These are phyloP conservation scores for Kluyveromyces sp. DNA, from an alignment of 1,139 yeast species.

Conservation along the genomic window DNA sequence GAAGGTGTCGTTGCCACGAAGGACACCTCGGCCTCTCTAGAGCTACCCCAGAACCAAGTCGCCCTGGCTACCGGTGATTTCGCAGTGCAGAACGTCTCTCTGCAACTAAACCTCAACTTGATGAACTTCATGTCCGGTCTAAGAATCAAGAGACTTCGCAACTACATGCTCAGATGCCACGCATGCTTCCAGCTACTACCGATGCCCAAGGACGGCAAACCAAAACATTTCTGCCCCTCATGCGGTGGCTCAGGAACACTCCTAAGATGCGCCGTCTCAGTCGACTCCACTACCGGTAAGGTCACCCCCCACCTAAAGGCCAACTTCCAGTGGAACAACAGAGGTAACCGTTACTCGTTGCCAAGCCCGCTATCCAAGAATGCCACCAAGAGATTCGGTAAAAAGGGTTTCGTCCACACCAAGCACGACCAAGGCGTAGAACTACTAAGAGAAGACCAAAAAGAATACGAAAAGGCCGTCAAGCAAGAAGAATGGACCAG, in stretches of 20 bases:
- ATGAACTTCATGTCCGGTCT: conserved; percentile 82
- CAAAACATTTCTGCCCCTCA: conserved; percentile 87
- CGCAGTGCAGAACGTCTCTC: conserved; percentile 91
- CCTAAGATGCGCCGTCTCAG: conserved; percentile 82
- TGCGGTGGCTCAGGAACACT: conserved; percentile 88
- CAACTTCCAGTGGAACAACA: conserved; percentile 87
- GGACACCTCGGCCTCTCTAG: conserved; percentile 19
- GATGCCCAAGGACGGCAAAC: conserved; percentile 64
- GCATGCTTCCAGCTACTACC: conserved; percentile 87
- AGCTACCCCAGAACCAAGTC: conserved; percentile 42
- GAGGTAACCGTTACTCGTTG: conserved; percentile 76
- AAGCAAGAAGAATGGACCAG: conserved; percentile 86
- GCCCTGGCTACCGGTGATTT: conserved; percentile 95
- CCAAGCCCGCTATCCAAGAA: conserved; percentile 69
- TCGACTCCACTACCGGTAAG: conserved; percentile 71
- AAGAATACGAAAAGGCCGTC: conserved; percentile 81
- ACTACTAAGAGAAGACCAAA: conserved; percentile 83
- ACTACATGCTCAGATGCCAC: conserved; percentile 93
- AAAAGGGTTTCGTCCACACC: conserved; percentile 64
- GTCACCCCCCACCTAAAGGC: conserved; percentile 85
- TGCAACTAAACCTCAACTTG: conserved; percentile 81
- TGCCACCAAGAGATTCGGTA: conserved; percentile 54
- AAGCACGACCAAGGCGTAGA: conserved; percentile 49
- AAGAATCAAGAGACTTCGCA: conserved; percentile 77
- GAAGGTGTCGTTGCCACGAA: conserved; percentile 26